phyloP scores from a whole-genome alignment of 306 rosid species.

The Prunus mume region DNA sequence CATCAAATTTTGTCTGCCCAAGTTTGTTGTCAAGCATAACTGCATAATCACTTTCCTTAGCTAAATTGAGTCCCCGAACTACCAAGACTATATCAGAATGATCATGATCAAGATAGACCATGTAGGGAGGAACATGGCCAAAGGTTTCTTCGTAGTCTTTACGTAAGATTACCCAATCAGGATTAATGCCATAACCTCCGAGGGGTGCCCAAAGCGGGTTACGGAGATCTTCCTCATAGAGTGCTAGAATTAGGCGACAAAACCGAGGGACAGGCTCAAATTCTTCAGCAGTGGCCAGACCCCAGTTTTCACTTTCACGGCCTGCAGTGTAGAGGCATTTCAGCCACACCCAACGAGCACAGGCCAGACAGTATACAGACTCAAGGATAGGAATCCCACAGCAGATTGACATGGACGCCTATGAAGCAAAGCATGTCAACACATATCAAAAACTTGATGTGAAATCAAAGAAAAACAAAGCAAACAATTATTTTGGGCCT shows the following conservation, averaged over 20 bases:
- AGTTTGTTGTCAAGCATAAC: slow-evolving; percentile 89
- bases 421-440: slow-evolving; percentile 22
- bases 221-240: slow-evolving; percentile 71
- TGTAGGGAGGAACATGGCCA: slow-evolving; percentile 75
- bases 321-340: slow-evolving; percentile 87
- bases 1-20: slow-evolving; percentile 74
- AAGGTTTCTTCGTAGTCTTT: slow-evolving; percentile 56
- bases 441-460: slow-evolving; percentile 1
- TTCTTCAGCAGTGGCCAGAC: slow-evolving; percentile 72
- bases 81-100: slow-evolving; percentile 69
- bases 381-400: slow-evolving; percentile 87
- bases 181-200: slow-evolving; percentile 83
- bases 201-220: slow-evolving; percentile 86
- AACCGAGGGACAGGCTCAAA: slow-evolving; percentile 84
- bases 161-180: slow-evolving; percentile 70
- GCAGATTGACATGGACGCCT: slow-evolving; percentile 75
- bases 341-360: slow-evolving; percentile 92
- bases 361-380: slow-evolving; percentile 84
- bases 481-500: background rate
- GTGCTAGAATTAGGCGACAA: slow-evolving; percentile 72
- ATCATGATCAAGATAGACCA: slow-evolving; percentile 86
- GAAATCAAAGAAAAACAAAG: background rate
- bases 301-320: slow-evolving; percentile 92
- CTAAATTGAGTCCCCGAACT: slow-evolving; percentile 85
- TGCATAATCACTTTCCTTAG: slow-evolving; percentile 72